Evolutionary conservation across 495 filamentous ascomycete species (phyloP), one percentile per base, ranked within the genome.

Genomic region (Bathelium albidoporum): DNA sequence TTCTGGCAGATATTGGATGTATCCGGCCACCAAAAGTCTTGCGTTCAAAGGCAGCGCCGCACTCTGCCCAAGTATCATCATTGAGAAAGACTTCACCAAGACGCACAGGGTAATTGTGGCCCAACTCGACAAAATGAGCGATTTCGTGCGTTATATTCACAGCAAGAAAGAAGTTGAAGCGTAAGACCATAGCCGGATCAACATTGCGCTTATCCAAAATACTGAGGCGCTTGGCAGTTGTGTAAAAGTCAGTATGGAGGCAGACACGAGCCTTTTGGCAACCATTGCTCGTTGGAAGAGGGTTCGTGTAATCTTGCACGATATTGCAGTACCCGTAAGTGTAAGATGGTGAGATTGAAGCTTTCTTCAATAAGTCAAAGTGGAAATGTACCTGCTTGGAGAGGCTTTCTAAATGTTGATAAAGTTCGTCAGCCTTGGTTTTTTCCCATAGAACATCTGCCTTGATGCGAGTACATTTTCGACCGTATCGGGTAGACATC

Each of bases 191-290:
- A 2, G 66, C 68, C 28, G 66, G 70, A 39, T 72, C 70, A 9
- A 69, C 68, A 32, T 72, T 70, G 1, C 26, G 36, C 36, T 67
- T 66, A 1, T 55, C 49, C 2, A 72, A 58, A 7, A 65, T 18
- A 28, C 66, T 69, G 11, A 72, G 60, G 24, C 69, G 65, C 59
- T 68, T 69, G 20, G 70, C 70, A n/a, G 68, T 70, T 2, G 70
- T 72, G 59, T 70, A 72, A 59, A 72, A 72, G 62, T 72, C 70
- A 9, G 70, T 62, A 55, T 72, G 70, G 1, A 72, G 66, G 39
- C 68, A 70, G 36, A 72, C 66, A n/a, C 65, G 68, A 31, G 68
- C 66, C 58, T 70, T 72, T 59, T 61, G 36, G 26, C 62, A 32
- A 24, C 68, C 60, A 36, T 66, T 65, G 12, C 66, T 20, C 14